Base-by-base conservation (phyloP, 2,329 filamentous ascomycete genomes). In the Diaporthe citri region DNA sequence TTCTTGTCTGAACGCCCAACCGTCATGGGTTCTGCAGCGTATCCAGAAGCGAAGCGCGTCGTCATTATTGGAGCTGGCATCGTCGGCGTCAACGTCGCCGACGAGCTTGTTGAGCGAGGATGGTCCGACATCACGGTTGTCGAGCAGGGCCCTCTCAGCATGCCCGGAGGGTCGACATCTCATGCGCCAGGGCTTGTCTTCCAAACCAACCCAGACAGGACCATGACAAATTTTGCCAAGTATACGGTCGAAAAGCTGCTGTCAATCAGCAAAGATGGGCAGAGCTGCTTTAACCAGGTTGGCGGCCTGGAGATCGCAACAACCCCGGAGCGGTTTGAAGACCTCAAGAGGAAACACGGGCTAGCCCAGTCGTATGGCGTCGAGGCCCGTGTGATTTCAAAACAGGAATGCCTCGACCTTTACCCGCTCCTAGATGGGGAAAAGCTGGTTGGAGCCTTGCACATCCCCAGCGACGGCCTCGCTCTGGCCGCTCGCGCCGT, bases 161-260 rank as follows among this genome's bases (percentile, higher is more conserved):
- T 92, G 86, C 91, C 91, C 0, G 91, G 91, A 36, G 91, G 91
- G 59, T 93, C 91, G 39, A 92, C 91, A 9, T 92, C 90, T 9
- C 91, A 93, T 77, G 91, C 91, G 6, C 91, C 91, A 0, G 91
- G 91, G 0, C 85, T 93, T 4, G 90, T 93, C 0, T 93, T 92
- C 78, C 90, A 93, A 79, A 92, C 89, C 10, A 92, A 89, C 69
- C 81, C 84, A 1, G 90, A 87, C 64, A 90, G 88, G 80, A 88
- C 88, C 0, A 85, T 93, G 89, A 90, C 87, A 7, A 80, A 85
- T 4, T 87, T 93, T 71, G 91, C 91, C 2, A 86, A 86, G 60
- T 93, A 93, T 80, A 93, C 91, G 0, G 87, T 92, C 8, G 84
- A 91, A 72, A 93, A 93, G 80, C 82, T 93, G 0, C 81, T 87